Percentiles rank a stretch among this genome's conserved stretches.
These are phyloP conservation scores for Fusarium sp. DNA, from an alignment of 2,329 filamentous ascomycete species.

Conservation along the genomic window DNA sequence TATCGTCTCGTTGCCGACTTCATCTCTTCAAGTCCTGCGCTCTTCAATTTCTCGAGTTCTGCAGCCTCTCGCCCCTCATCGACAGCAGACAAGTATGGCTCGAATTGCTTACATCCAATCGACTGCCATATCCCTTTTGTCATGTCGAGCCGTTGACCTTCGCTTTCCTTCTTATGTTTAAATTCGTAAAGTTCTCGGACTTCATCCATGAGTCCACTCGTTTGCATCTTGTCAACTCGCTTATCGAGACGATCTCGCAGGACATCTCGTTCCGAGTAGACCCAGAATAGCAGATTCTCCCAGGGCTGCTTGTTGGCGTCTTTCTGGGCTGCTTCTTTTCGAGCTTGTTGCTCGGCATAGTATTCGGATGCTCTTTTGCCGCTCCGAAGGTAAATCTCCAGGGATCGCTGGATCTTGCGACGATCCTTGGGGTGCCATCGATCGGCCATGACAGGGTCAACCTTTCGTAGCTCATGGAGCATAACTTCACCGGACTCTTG, in stretches of 20 bases:
- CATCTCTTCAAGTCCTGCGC: constrained; percentile 73
- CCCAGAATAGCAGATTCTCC: constrained; percentile 82
- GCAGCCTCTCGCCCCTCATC: constrained; percentile 37
- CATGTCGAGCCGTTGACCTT: constrained; percentile 69
- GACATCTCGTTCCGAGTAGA: constrained; percentile 75
- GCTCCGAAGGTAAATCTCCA: constrained; percentile 88
- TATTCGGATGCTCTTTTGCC: constrained; percentile 84
- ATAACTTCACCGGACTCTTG: constrained; percentile 75
- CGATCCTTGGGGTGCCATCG: constrained; percentile 94
- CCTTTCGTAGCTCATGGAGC: constrained; percentile 74
- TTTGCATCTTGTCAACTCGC: constrained; percentile 86
- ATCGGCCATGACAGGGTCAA: constrained; percentile 89
- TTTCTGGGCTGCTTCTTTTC: constrained; percentile 44
- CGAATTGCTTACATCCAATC: constrained; percentile 94
- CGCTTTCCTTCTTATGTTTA: constrained; percentile 45
- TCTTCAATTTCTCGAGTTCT: constrained; percentile 64
- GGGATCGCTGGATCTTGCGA: constrained; percentile 86
- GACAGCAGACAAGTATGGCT: constrained; percentile 69
- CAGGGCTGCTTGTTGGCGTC: constrained; percentile 46
- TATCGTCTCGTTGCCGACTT: constrained; percentile 89
- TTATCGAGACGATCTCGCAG: constrained; percentile 75
- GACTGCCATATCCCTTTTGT: constrained; percentile 93
- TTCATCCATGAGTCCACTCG: constrained; percentile 60
- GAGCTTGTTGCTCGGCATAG: constrained; percentile 77
- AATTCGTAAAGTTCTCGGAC: constrained; percentile 55